A percentile compares a stretch with the other conserved stretches of the same genome.
Evolutionary conservation across 2,329 filamentous ascomycete genomes (phyloP).

Genomic region (Simplicillium aogashimaense): DNA sequence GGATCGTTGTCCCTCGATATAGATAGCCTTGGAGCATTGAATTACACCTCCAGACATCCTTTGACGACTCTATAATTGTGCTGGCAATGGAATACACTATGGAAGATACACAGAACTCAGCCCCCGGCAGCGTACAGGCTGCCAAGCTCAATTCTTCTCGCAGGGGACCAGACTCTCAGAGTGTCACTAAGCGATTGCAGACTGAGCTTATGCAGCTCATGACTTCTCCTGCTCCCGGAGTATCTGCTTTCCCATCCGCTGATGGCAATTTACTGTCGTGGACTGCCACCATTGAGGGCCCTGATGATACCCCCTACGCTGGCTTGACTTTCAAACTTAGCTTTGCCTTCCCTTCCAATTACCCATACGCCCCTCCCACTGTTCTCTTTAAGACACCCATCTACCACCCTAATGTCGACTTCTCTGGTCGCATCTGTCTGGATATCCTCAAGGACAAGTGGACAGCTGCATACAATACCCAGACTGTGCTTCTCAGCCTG

Average conservation of each 20-base stretch:
- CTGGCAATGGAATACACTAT: slow-evolving; percentile 31
- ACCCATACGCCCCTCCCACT: slow-evolving; percentile 82
- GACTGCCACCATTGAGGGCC: slow-evolving; percentile 89
- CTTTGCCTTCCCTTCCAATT: slow-evolving; percentile 84
- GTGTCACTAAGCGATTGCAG: slow-evolving; percentile 77
- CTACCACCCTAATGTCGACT: slow-evolving; percentile 98
- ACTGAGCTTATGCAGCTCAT: slow-evolving; percentile 98
- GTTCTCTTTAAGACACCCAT: slow-evolving; percentile 98
- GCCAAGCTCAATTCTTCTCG: slow-evolving; percentile 50
- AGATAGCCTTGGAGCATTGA: neutral
- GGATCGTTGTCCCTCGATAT: too few species aligned
- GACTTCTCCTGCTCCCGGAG: slow-evolving; percentile 85
- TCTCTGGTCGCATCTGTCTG: slow-evolving; percentile 90
- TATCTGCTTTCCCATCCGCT: slow-evolving; percentile 87
- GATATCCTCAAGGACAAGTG: slow-evolving; percentile 99
- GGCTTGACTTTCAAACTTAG: slow-evolving; percentile 84
- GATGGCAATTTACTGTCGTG: slow-evolving; percentile 87
- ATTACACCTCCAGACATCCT: neutral
- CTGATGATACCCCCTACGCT: slow-evolving; percentile 83
- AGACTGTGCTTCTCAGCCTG: slow-evolving; percentile 83
- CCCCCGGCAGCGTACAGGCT: slow-evolving; percentile 50
- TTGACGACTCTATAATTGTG: neutral
- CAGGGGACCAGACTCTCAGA: slow-evolving; percentile 56
- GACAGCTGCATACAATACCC: slow-evolving; percentile 95
- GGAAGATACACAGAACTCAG: slow-evolving; percentile 56